Evolutionary conservation across 176 grass and related monocot species (phyloP).

Genomic region (Areca catechu): DNA sequence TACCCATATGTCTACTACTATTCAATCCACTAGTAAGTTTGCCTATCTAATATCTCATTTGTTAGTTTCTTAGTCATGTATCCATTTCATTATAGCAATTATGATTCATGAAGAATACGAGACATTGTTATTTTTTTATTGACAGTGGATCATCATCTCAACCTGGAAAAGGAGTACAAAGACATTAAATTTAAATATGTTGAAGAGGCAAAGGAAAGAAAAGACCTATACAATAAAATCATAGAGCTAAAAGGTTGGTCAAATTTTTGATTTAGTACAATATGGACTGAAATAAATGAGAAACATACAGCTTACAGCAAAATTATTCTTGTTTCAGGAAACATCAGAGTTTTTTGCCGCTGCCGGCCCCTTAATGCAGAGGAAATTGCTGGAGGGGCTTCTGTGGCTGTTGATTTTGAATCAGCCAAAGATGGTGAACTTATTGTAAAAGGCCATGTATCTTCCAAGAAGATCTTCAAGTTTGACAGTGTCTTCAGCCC

Average conservation of each 20-base stretch:
- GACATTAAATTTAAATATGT: slow-evolving; percentile 64
- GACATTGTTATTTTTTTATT: slow-evolving; percentile 10
- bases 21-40: slow-evolving; percentile 40
- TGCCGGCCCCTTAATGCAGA: slow-evolving; percentile 79
- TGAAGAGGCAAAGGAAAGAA: slow-evolving; percentile 67
- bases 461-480: slow-evolving; percentile 75
- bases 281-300: background rate
- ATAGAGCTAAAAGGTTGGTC: slow-evolving; percentile 69
- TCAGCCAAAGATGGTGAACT: slow-evolving; percentile 84
- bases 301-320: background rate
- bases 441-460: slow-evolving; percentile 76
- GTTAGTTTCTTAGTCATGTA: too few relatives aligned
- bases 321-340: slow-evolving; percentile 34
- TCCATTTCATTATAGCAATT: background rate
- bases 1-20: slow-evolving; percentile 30
- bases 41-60: background rate
- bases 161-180: slow-evolving; percentile 52
- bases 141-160: slow-evolving; percentile 52
- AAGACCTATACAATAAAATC: slow-evolving; percentile 82
- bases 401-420: slow-evolving; percentile 61
- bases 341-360: slow-evolving; percentile 89
- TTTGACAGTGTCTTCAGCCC: slow-evolving; percentile 81
- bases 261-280: slow-evolving; percentile 8
- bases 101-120: background rate
- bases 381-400: slow-evolving; percentile 64